Evolutionary conservation across 202 grass and related monocot genomes (phyloP).

Genomic region (Zoysia matrella): DNA sequence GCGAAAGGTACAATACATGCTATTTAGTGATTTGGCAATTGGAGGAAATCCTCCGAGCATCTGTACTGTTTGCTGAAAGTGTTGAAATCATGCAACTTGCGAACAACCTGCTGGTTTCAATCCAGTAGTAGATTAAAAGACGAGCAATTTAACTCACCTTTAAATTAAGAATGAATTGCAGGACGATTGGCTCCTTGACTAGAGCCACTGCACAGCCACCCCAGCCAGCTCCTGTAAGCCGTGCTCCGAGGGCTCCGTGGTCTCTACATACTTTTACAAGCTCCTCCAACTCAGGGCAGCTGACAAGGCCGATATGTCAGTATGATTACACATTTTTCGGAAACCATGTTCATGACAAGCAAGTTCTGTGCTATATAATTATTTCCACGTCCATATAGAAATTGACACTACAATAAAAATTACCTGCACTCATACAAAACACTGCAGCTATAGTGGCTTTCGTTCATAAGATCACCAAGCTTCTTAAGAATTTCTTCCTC

Average conservation of each 20-base stretch:
- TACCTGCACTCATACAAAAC: constrained; percentile 99
- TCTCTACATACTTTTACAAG: constrained; percentile 88
- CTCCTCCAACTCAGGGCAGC: constrained; percentile 95
- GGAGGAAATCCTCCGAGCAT: neutral
- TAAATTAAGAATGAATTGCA: constrained; percentile 89
- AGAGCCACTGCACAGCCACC: constrained; percentile 89
- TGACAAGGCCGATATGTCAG: constrained; percentile 27
- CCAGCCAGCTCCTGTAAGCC: constrained; percentile 95
- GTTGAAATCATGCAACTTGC: neutral
- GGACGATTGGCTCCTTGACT: constrained; percentile 85
- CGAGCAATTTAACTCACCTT: constrained; percentile 58
- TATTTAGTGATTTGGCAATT: neutral
- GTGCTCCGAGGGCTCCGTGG: constrained; percentile 84
- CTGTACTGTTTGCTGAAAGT: neutral
- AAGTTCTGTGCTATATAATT: neutral
- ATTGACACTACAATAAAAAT: neutral
- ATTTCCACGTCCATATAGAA: neutral
- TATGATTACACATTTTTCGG: neutral
- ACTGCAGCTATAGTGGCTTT: constrained; percentile 92
- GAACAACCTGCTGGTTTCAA: neutral
- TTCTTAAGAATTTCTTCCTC: constrained; percentile 77
- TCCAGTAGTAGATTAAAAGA: neutral
- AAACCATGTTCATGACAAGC: neutral
- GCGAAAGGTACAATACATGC: neutral
- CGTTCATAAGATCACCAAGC: constrained; percentile 97